These are phyloP conservation scores for Dorcoceras hygrometricum DNA, from an alignment of 257 asterid genomes.

Conservation along the genomic window DNA sequence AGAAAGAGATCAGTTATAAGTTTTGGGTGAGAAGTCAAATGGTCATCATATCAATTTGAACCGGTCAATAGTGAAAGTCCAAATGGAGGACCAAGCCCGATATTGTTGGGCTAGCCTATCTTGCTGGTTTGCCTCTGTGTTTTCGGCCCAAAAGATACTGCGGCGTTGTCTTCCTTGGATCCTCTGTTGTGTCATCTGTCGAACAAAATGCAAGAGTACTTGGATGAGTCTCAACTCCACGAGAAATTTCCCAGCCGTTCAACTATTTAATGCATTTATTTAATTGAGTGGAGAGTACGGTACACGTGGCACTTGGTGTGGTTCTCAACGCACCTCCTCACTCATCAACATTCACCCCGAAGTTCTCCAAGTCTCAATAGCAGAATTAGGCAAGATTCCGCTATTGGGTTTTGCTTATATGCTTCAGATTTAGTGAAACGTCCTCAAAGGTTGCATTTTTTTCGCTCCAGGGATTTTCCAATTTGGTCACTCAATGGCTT, in stretches of 20 bases:
- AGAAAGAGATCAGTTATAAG: no score
- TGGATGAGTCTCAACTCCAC: not conserved
- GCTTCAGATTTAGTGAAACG: not conserved
- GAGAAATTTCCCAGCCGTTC: not conserved
- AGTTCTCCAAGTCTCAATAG: not conserved
- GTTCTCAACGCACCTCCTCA: not conserved
- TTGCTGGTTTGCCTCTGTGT: no score
- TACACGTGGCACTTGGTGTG: not conserved
- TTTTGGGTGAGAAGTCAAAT: no score
- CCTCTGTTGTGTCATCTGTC: no score
- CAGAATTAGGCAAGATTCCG: not conserved
- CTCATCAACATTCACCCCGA: not conserved
- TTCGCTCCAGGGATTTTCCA: conserved; percentile 7
- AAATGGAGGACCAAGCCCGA: no score
- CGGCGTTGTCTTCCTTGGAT: no score
- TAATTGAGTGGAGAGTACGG: not conserved
- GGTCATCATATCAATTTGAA: no score
- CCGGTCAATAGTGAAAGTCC: no score
- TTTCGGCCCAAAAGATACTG: no score
- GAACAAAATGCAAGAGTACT: no score
- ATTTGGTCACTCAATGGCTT: conserved; percentile 45
- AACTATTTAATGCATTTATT: no score
- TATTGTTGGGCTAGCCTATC: no score
- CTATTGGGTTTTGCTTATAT: not conserved
- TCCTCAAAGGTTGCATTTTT: conserved; percentile 12